phyloP scores from a whole-genome alignment of 306 rosid genomes.

The Arachis stenosperma region DNA sequence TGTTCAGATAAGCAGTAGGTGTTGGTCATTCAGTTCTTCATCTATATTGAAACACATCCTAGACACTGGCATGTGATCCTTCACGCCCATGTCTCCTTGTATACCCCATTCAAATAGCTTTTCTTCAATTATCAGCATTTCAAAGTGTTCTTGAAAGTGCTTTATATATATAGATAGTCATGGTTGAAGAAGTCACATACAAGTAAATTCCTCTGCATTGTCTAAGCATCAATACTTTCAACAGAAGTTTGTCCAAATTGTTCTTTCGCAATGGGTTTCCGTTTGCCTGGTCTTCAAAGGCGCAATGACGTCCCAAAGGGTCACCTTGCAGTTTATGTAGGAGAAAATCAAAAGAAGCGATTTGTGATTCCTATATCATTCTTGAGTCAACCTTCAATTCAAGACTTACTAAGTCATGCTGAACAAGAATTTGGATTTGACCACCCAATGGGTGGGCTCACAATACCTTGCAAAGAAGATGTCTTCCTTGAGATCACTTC shows the following conservation, averaged over 20 bases:
- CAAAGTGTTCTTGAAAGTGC: conserved; percentile 6
- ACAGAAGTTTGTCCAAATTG: not conserved
- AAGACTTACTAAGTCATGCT: conserved; percentile 30
- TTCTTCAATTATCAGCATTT: conserved; percentile 16
- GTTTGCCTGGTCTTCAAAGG: conserved; percentile 36
- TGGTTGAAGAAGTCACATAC: conserved; percentile 6
- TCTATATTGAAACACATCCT: not conserved
- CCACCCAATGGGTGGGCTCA: conserved; percentile 54
- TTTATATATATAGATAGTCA: not conserved
- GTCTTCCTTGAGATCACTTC: conserved; percentile 40
- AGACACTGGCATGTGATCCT: conserved; percentile 25
- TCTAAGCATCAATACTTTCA: conserved; percentile 7
- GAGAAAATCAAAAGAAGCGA: conserved; percentile 41
- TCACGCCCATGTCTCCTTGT: not conserved
- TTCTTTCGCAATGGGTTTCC: conserved; percentile 32
- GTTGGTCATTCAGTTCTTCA: conserved; percentile 9
- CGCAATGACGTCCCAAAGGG: conserved; percentile 45
- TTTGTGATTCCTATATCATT: conserved; percentile 43
- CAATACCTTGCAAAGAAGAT: conserved; percentile 50
- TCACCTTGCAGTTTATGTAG: conserved; percentile 43
- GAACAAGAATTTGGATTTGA: conserved; percentile 52
- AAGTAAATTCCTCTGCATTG: conserved; percentile 13
- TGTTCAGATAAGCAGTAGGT: not conserved
- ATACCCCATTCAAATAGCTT: not conserved
- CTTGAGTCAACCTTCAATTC: conserved; percentile 43